Evolutionary conservation across 192 early-diverging fungal species (phyloP).

Genomic region (Podila horticola): DNA sequence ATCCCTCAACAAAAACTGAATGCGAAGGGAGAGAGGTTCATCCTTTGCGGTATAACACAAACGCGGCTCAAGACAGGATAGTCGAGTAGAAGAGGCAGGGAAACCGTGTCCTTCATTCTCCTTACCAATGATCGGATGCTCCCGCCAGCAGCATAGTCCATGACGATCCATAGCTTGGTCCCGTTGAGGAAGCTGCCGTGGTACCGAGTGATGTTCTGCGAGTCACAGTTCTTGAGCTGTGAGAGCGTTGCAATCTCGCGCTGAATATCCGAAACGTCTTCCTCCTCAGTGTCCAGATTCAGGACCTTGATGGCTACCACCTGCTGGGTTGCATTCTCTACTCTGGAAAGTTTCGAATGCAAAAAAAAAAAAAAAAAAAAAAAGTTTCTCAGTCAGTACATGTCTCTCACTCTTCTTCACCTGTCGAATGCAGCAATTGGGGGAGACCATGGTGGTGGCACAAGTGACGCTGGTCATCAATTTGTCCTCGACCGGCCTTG

Average conservation of each 20-base stretch:
- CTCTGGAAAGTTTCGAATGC: slow-evolving; percentile 39
- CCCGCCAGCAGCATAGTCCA: slow-evolving; percentile 98
- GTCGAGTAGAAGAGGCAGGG: neutral
- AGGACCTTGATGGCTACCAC: slow-evolving; percentile 97
- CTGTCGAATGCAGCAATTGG: no score
- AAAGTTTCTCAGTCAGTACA: neutral
- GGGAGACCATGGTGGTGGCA: no score
- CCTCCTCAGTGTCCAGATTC: slow-evolving; percentile 95
- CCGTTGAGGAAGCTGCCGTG: slow-evolving; percentile 90
- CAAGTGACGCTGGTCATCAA: no score
- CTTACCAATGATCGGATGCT: slow-evolving; percentile 83
- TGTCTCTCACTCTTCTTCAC: neutral
- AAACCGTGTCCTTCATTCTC: neutral
- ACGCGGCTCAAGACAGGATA: slow-evolving; percentile 2
- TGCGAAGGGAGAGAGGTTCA: no score
- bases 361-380: neutral
- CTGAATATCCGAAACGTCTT: slow-evolving; percentile 95
- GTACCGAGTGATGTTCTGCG: slow-evolving; percentile 93
- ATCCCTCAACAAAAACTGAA: no score
- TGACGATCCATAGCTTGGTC: slow-evolving; percentile 97
- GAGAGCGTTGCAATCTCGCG: slow-evolving; percentile 93
- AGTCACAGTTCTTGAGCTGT: slow-evolving; percentile 81
- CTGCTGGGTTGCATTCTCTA: slow-evolving; percentile 79
- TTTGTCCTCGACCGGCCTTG: no score
- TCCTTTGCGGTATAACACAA: no score